Percentiles rank a stretch among this genome's conserved stretches.
Evolutionary conservation across 2,329 filamentous ascomycete genomes (phyloP).

Genomic region (Penicillium sp.): DNA sequence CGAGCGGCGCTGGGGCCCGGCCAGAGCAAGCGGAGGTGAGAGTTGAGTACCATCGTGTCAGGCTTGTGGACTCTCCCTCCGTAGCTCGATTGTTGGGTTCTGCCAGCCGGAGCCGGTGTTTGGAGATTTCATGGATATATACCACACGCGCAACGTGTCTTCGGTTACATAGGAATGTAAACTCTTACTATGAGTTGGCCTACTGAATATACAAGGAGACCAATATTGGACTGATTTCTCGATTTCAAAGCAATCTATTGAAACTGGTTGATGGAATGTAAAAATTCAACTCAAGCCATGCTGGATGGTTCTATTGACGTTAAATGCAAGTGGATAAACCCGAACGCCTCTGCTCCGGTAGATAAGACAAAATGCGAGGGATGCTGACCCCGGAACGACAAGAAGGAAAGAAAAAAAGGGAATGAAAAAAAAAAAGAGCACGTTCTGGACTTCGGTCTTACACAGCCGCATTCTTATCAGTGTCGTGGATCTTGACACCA

Average conservation of each 20-base stretch:
- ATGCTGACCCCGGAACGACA: background rate
- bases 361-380: background rate
- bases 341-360: background rate
- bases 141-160: slow-evolving; percentile 1
- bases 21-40: background rate
- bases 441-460: background rate
- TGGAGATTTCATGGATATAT: slow-evolving; percentile 9
- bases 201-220: background rate
- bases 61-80: background rate
- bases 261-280: background rate
- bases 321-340: background rate
- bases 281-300: background rate
- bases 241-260: background rate
- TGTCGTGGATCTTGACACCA: slow-evolving; percentile 41
- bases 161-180: background rate
- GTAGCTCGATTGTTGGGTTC: background rate
- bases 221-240: background rate
- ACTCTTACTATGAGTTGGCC: background rate
- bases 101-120: slow-evolving; percentile 8
- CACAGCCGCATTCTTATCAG: slow-evolving; percentile 23
- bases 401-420: background rate
- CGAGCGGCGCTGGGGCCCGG: slow-evolving; percentile 16
- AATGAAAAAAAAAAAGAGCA: background rate
- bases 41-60: background rate
- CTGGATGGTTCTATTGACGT: slow-evolving; percentile 1